phyloP scores from a whole-genome alignment of 129 eudicot genomes.

The Centaurea solstitialis region DNA sequence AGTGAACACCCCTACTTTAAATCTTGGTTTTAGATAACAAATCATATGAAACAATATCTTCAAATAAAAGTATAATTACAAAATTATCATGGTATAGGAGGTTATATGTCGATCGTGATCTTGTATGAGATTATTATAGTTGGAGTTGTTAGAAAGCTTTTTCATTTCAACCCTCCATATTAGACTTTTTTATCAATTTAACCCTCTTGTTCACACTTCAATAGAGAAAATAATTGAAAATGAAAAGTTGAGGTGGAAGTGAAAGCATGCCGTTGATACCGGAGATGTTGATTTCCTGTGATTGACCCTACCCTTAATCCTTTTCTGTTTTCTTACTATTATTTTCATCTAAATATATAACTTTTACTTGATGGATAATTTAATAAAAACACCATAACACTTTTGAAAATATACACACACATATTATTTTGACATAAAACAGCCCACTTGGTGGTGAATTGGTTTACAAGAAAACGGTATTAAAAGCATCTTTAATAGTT shows the following conservation, averaged over 20 bases:
- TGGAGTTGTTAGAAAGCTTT: slow-evolving; percentile 34
- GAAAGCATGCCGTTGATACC: slow-evolving; percentile 33
- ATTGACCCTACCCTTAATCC: slow-evolving; percentile 17
- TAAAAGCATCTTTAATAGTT: too few species aligned
- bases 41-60: too few species aligned
- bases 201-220: slow-evolving; percentile 38
- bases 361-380: too few species aligned
- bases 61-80: too few species aligned
- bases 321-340: not conserved
- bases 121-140: not conserved
- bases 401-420: not conserved
- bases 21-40: not conserved
- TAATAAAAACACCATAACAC: not conserved
- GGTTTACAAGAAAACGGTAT: not conserved
- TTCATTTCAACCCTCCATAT: slow-evolving; percentile 36
- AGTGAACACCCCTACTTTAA: too few species aligned
- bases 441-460: not conserved
- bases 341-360: not conserved
- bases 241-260: not conserved
- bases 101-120: not conserved
- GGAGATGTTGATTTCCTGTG: slow-evolving; percentile 30
- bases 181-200: slow-evolving; percentile 31
- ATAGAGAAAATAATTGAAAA: slow-evolving; percentile 8
- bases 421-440: not conserved
- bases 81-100: too few species aligned